phyloP scores from a whole-genome alignment of 2,329 filamentous ascomycete genomes.

The Monilinia fructigena region DNA sequence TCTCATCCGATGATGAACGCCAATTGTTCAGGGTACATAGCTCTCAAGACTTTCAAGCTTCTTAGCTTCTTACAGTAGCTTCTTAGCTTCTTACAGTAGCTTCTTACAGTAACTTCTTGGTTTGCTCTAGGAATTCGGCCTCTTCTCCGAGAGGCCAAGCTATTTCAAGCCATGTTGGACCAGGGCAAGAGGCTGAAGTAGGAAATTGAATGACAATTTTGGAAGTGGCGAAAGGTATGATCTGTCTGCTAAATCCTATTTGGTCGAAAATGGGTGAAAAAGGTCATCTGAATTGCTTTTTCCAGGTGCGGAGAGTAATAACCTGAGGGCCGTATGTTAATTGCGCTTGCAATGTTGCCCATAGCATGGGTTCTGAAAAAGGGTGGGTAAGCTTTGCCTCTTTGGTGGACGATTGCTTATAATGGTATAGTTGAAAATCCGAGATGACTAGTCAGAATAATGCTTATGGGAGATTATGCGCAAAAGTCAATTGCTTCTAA shows the following conservation, averaged over 20 bases:
- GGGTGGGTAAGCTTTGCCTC: slow-evolving; percentile 13
- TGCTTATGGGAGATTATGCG: not conserved
- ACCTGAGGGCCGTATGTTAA: not conserved
- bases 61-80: not conserved
- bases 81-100: too few species aligned
- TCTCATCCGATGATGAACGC: slow-evolving; percentile 7
- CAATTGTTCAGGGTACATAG: slow-evolving; percentile 1
- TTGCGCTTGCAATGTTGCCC: slow-evolving; percentile 3
- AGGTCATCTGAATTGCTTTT: slow-evolving; percentile 20
- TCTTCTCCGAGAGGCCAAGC: slow-evolving; percentile 11
- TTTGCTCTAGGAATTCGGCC: slow-evolving; percentile 15
- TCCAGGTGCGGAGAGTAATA: not conserved
- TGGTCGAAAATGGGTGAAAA: slow-evolving; percentile 9
- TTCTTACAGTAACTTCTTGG: not conserved
- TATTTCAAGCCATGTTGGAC: slow-evolving; percentile 5
- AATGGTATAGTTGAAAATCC: not conserved
- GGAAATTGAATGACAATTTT: slow-evolving; percentile 19
- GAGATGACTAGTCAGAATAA: not conserved
- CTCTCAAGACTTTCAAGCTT: not conserved
- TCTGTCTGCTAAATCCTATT: not conserved
- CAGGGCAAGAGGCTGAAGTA: slow-evolving; percentile 4
- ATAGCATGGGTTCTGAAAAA: slow-evolving; percentile 4
- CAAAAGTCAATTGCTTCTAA: not conserved
- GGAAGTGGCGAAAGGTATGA: slow-evolving; percentile 1
- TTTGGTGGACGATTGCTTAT: not conserved